Conservation (phyloP, 768 basidiomycete species). For the Lactarius deliciosus region DNA sequence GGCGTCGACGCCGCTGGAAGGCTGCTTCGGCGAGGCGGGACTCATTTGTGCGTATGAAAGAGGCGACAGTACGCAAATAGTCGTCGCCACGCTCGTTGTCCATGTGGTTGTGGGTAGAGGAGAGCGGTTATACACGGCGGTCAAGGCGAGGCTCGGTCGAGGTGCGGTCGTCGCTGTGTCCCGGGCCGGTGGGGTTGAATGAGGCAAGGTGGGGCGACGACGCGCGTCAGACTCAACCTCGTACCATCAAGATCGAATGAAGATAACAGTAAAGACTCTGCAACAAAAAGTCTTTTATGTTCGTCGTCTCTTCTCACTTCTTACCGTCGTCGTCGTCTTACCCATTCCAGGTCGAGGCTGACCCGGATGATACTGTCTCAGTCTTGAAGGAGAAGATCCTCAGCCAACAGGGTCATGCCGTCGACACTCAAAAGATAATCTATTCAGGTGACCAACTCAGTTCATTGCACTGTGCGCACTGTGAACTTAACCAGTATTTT, state of each 20-base stretch:
- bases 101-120: conserved; percentile 41
- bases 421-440: conserved; percentile 86
- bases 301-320: conserved; percentile 22
- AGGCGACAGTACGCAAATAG: conserved; percentile 66
- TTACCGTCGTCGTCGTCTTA: not conserved
- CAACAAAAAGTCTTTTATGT: conserved; percentile 91
- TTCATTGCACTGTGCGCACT: conserved; percentile 15
- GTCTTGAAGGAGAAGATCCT: conserved; percentile 83
- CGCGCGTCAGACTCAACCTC: not conserved
- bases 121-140: not conserved
- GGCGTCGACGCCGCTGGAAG: conserved; percentile 49
- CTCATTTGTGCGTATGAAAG: conserved; percentile 74
- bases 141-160: not conserved
- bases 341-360: conserved; percentile 65
- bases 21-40: conserved; percentile 67
- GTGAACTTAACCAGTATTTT: conserved; percentile 15
- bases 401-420: conserved; percentile 69
- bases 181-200: not conserved
- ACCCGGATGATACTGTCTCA: conserved; percentile 69
- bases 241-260: conserved; percentile 50
- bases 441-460: conserved; percentile 69
- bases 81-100: conserved; percentile 68
- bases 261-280: conserved; percentile 93
- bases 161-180: not conserved
- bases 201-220: too few species aligned